Evolutionary conservation across 306 rosid genomes (phyloP).

Genomic region (Quercus alba): DNA sequence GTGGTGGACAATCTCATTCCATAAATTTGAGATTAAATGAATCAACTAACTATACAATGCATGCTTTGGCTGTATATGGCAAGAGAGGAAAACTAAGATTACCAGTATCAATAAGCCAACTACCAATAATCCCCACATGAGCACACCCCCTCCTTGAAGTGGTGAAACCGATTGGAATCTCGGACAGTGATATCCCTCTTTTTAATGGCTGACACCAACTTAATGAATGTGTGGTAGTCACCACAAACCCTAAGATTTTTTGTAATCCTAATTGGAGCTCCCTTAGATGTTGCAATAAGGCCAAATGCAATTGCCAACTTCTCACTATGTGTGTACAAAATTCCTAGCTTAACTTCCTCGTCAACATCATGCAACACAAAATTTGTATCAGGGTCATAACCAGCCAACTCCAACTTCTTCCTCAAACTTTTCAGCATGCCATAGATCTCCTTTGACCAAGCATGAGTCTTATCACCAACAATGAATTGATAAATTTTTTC

Average conservation of each 20-base stretch:
- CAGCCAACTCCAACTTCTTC: slow-evolving; percentile 56
- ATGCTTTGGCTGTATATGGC: not conserved
- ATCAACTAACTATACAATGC: not conserved
- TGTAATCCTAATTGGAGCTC: slow-evolving; percentile 58
- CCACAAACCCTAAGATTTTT: slow-evolving; percentile 83
- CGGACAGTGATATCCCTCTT: slow-evolving; percentile 57
- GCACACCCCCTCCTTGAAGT: slow-evolving; percentile 60
- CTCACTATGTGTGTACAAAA: slow-evolving; percentile 67
- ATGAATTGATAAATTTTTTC: slow-evolving; percentile 51
- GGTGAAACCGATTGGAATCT: slow-evolving; percentile 75
- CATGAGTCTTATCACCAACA: slow-evolving; percentile 66
- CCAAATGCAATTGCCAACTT: slow-evolving; percentile 84
- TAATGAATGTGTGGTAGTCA: slow-evolving; percentile 73
- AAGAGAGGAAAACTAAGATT: slow-evolving; percentile 3
- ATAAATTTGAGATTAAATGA: no score
- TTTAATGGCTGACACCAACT: slow-evolving; percentile 55
- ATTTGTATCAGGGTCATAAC: slow-evolving; percentile 61
- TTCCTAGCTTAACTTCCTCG: slow-evolving; percentile 61
- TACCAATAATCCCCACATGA: slow-evolving; percentile 82
- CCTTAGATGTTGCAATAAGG: slow-evolving; percentile 41
- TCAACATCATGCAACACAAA: slow-evolving; percentile 80
- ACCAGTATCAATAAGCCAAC: slow-evolving; percentile 5
- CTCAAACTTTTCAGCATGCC: slow-evolving; percentile 43
- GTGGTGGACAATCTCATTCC: no score
- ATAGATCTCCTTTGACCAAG: slow-evolving; percentile 49